phyloP scores from a whole-genome alignment of 352 stramenopile species.

The Pythium insidiosum region DNA sequence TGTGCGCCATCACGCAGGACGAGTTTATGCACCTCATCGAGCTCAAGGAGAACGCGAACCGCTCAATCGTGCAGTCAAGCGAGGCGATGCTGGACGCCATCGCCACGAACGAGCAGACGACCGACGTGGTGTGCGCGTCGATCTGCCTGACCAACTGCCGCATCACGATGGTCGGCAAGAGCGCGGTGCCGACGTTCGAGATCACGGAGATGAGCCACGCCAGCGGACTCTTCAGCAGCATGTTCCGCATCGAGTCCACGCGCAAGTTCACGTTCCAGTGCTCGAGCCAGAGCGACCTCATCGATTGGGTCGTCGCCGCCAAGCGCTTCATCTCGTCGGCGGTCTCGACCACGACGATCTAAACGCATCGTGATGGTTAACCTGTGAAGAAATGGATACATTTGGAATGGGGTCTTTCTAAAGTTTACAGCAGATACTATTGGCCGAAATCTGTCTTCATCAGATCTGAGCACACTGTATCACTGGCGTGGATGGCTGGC shows the following conservation, averaged over 20 bases:
- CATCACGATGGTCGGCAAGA: constrained; percentile 73
- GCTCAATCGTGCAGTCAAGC: constrained; percentile 38
- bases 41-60: constrained; percentile 54
- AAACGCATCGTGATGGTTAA: neutral
- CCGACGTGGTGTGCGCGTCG: constrained; percentile 38
- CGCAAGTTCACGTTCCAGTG: constrained; percentile 80
- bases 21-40: constrained; percentile 66
- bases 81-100: constrained; percentile 57
- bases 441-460: neutral
- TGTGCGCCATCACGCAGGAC: constrained; percentile 75
- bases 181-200: constrained; percentile 54
- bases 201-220: constrained; percentile 49
- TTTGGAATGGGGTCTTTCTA: neutral
- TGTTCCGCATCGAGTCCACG: constrained; percentile 54
- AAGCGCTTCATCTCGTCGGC: constrained; percentile 56
- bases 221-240: constrained; percentile 46
- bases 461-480: constrained; percentile 17
- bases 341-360: constrained; percentile 7
- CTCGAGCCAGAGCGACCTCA: constrained; percentile 59
- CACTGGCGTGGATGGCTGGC: constrained; percentile 4
- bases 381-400: constrained; percentile 6
- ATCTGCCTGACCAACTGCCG: constrained; percentile 58
- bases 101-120: constrained; percentile 33
- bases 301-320: constrained; percentile 76
- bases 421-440: constrained; percentile 2